A percentile compares a stretch with the other conserved stretches of the same genome.
Conservation (phyloP, 2,329 filamentous ascomycete genomes). For the Beauveria medogensis region DNA sequence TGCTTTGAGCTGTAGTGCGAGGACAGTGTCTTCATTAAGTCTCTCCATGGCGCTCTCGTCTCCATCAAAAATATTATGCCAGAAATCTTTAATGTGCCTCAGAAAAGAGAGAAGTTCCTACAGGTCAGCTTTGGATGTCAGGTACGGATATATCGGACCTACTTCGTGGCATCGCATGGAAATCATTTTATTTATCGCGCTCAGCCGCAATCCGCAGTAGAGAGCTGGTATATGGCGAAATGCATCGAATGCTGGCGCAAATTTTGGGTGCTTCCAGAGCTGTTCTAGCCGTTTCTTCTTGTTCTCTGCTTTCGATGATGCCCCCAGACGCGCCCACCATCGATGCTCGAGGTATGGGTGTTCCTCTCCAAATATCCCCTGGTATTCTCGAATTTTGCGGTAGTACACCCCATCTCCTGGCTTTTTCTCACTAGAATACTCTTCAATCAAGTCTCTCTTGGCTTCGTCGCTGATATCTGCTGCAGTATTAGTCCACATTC, state of each 20-base stretch:
- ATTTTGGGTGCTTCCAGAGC: constrained; percentile 7
- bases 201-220: constrained; percentile 23
- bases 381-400: constrained; percentile 17
- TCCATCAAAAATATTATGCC: constrained; percentile 20
- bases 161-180: constrained; percentile 20
- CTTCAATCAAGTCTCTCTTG: constrained; percentile 7
- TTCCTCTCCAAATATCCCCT: constrained; percentile 12
- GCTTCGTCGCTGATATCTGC: neutral
- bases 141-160: constrained; percentile 14
- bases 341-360: constrained; percentile 16
- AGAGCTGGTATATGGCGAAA: constrained; percentile 24
- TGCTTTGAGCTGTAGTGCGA: constrained; percentile 24
- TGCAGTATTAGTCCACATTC: neutral
- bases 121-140: constrained; percentile 11
- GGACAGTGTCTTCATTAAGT: constrained; percentile 23
- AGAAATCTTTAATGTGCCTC: constrained; percentile 24
- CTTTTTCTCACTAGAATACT: constrained; percentile 13
- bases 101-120: constrained; percentile 26
- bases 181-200: constrained; percentile 15
- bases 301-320: constrained; percentile 15
- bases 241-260: constrained; percentile 23
- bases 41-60: constrained; percentile 20
- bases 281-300: constrained; percentile 18
- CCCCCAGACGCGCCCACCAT: constrained; percentile 20
- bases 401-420: constrained; percentile 14